Evolutionary conservation across 2,329 filamentous ascomycete species (phyloP), one percentile per base, ranked within the genome.

Genomic region (Penicillium palitans): DNA sequence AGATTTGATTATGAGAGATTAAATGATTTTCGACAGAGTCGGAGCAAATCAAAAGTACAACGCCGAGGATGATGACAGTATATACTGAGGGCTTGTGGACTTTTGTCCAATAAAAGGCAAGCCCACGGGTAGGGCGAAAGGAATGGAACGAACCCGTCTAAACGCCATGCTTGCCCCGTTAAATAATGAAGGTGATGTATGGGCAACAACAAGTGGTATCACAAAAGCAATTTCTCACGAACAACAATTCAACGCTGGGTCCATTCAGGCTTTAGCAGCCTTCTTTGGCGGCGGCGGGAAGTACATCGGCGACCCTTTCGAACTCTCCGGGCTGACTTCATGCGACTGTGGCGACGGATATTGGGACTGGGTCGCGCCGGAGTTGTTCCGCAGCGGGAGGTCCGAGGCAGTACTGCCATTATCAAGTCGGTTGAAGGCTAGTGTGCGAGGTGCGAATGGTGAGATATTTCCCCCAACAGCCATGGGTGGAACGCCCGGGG

Each of bases 221-320:
- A 58, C 44, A 54, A 56, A 52, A 52, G 37, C 46, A 45, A 45
- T 40, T 12, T 48, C n/a, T 39, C 47, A 24, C 17, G 7, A 24
- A 44, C 15, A 53, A 47, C 21, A 31, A 41, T 25, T 33, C 15
- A 47, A 27, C 21, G 2, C 12, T 8, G 13, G 41, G 7, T 9
- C 25, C 53, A 46, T 27, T 68, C 48, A 71, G n/a, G 57, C 60
- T 44, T 68, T 74, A 7, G 55, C 46, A 15, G 73, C 70, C 64
- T 76, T 76, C 60, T 76, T 78, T 12, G 76, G 76, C 10, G 77
- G 76, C 21, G 77, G 77, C 9, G 76, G 76, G 66, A 79, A 79
- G 59, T 78, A 78, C 61, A 76, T 75, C 29, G 60, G 61, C 37
- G 61, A 62, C n/a, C 49, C 56, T 49, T 41, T 21, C 6, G 44